Evolutionary conservation across 1,284 basidiomycete species (phyloP).

Genomic region (Trametes polyzona): DNA sequence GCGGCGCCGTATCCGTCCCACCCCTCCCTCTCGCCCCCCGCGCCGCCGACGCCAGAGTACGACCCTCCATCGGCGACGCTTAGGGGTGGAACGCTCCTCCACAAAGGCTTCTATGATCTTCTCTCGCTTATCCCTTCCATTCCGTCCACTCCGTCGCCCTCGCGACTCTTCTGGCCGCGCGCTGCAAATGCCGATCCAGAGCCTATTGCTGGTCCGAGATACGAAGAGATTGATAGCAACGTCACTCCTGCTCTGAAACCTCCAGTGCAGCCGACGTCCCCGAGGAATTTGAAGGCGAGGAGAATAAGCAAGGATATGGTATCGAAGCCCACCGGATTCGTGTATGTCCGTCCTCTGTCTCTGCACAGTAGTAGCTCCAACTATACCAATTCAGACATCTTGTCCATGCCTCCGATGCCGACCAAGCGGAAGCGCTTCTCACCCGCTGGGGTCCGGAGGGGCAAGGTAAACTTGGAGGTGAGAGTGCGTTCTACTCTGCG

Average conservation of each 20-base stretch:
- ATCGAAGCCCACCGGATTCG: constrained; percentile 80
- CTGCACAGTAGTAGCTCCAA: constrained; percentile 1
- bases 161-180: constrained; percentile 62
- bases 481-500: not conserved
- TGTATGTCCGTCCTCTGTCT: constrained; percentile 57
- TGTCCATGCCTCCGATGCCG: constrained; percentile 91
- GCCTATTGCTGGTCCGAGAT: constrained; percentile 60
- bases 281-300: constrained; percentile 53
- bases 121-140: constrained; percentile 74
- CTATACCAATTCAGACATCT: constrained; percentile 60
- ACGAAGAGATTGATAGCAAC: constrained; percentile 53
- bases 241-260: constrained; percentile 26
- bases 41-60: constrained; percentile 41
- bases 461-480: constrained; percentile 88
- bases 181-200: constrained; percentile 35
- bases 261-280: constrained; percentile 32
- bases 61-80: constrained; percentile 52
- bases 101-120: constrained; percentile 88
- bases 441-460: constrained; percentile 91
- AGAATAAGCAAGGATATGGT: constrained; percentile 87
- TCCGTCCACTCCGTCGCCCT: constrained; percentile 67
- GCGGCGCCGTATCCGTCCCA: constrained; percentile 49
- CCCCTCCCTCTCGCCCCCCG: constrained; percentile 34
- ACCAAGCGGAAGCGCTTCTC: constrained; percentile 89
- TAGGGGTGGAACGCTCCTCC: constrained; percentile 70